These are phyloP conservation scores for Cyclotella choctawhatcheeana DNA, from an alignment of 108 stramenopile species.

Conservation along the genomic window DNA sequence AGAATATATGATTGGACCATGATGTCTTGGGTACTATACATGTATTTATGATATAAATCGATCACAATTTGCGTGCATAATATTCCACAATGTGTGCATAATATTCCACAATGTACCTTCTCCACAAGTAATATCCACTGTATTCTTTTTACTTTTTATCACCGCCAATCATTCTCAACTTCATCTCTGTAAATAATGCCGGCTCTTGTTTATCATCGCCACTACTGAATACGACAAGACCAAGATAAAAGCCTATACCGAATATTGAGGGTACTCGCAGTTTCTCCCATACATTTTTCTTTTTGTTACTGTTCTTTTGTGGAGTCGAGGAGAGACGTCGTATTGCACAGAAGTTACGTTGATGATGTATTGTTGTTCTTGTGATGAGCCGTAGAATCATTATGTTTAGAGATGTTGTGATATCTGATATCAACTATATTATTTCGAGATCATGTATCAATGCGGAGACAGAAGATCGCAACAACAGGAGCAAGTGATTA, in stretches of 20 bases:
- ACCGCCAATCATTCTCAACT: not conserved
- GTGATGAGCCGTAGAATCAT: not conserved
- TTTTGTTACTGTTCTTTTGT: not conserved
- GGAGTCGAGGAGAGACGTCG: not conserved
- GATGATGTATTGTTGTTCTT: not conserved
- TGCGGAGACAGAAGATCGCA: too few species aligned
- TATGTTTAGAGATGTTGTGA: too few species aligned
- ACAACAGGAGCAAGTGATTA: too few species aligned
- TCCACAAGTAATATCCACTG: too few species aligned
- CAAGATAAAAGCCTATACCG: slow-evolving; percentile 24
- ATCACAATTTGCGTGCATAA: too few species aligned
- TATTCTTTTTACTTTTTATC: not conserved
- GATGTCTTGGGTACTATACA: too few species aligned
- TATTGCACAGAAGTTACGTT: not conserved
- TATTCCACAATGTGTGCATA: too few species aligned
- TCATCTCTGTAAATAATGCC: slow-evolving; percentile 12
- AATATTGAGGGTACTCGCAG: slow-evolving; percentile 15
- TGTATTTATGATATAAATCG: too few species aligned
- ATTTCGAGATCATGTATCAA: too few species aligned
- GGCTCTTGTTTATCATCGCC: not conserved
- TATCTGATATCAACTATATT: too few species aligned
- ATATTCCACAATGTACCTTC: too few species aligned
- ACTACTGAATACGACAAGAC: slow-evolving; percentile 15
- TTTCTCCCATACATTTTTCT: not conserved
- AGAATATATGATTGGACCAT: too few species aligned